Evolutionary conservation across 441 rosid species (phyloP).

Genomic region (Breynia disticha): DNA sequence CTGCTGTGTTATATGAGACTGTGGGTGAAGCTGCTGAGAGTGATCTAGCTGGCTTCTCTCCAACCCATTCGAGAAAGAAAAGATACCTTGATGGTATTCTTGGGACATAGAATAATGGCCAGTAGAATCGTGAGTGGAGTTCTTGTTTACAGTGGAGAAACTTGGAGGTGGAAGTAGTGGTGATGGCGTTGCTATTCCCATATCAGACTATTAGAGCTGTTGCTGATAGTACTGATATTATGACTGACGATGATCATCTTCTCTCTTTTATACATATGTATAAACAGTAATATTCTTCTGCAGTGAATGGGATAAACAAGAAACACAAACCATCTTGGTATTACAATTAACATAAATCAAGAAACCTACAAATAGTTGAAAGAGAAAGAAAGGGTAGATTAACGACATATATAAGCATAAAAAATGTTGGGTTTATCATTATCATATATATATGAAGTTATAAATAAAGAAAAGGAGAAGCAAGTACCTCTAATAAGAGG

Average conservation of each 20-base stretch:
- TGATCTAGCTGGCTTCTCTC: constrained; percentile 36
- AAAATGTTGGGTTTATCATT: too few species aligned
- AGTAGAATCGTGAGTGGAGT: background rate
- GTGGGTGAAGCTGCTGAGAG: constrained; percentile 28
- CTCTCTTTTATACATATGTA: constrained; percentile 3
- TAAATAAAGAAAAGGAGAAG: background rate
- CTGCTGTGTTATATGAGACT: constrained; percentile 45
- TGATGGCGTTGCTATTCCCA: constrained; percentile 65
- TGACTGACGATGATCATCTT: constrained; percentile 17
- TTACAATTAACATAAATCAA: background rate
- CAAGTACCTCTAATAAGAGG: constrained; percentile 20
- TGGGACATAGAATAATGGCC: constrained; percentile 68
- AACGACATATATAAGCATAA: background rate
- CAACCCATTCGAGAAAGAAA: constrained; percentile 68
- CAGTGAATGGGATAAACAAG: constrained; percentile 15
- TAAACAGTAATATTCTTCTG: constrained; percentile 5
- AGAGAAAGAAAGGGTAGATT: background rate
- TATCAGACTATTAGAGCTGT: constrained; percentile 40
- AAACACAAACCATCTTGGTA: background rate
- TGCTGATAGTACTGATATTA: constrained; percentile 17
- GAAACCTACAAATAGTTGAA: background rate
- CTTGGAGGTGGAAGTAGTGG: constrained; percentile 15
- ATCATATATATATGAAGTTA: constrained; percentile 1
- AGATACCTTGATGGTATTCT: constrained; percentile 46
- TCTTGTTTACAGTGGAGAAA: constrained; percentile 20